phyloP scores from a whole-genome alignment of 179 eudicot genomes.

The Patellifolia procumbens region DNA sequence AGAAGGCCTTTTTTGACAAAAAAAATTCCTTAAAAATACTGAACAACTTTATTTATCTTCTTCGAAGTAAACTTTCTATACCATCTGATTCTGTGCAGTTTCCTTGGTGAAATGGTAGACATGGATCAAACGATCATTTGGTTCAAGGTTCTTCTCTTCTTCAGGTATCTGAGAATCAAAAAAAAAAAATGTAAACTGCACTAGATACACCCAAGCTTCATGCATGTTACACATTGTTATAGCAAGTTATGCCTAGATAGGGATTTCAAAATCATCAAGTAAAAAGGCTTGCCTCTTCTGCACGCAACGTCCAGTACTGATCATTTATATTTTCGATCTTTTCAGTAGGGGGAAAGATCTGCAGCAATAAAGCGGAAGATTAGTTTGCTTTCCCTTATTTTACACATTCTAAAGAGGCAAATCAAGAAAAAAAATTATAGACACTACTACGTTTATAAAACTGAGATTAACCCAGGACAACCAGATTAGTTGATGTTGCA shows the following conservation, averaged over 20 bases:
- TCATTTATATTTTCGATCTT: slow-evolving; percentile 88
- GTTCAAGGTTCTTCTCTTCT: slow-evolving; percentile 69
- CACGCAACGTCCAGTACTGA: slow-evolving; percentile 88
- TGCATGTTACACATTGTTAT: too few relatives aligned
- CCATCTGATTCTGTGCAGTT: slow-evolving; percentile 58
- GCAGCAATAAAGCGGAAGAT: slow-evolving; percentile 26
- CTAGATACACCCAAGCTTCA: not conserved
- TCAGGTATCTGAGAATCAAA: slow-evolving; percentile 58
- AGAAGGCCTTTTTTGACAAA: too few relatives aligned
- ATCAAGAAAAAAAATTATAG: not conserved
- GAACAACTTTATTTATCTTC: not conserved
- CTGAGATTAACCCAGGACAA: not conserved
- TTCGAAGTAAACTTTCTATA: slow-evolving; percentile 13
- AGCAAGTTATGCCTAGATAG: not conserved
- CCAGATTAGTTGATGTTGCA: not conserved
- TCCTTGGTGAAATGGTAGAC: slow-evolving; percentile 74
- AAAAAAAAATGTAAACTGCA: not conserved
- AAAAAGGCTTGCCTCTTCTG: slow-evolving; percentile 67
- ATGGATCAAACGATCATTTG: slow-evolving; percentile 66
- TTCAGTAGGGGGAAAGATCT: slow-evolving; percentile 74
- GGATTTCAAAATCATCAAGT: not conserved
- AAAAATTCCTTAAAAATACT: not conserved
- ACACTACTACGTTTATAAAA: too few relatives aligned
- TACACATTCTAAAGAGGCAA: not conserved
- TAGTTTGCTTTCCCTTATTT: not conserved